Percentiles rank a stretch among this genome's conserved stretches.
phyloP scores from a whole-genome alignment of 2,329 filamentous ascomycete species.

The Fusarium sp. region DNA sequence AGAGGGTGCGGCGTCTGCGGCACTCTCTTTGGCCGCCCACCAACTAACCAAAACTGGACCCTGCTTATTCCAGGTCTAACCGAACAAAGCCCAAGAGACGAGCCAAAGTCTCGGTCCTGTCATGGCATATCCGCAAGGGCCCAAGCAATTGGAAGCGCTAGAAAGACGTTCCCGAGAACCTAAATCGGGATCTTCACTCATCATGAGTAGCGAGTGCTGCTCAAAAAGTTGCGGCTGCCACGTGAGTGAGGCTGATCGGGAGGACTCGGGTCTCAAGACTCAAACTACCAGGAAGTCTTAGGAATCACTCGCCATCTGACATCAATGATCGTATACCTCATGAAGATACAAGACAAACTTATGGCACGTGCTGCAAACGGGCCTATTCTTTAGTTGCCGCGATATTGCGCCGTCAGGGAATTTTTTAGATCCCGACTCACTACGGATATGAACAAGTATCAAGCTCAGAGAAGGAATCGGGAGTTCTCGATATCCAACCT shows the following conservation, averaged over 20 bases:
- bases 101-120: slow-evolving; percentile 14
- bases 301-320: slow-evolving; percentile 17
- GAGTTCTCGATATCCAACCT: slow-evolving; percentile 17
- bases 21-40: slow-evolving; percentile 9
- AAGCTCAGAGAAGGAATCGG: slow-evolving; percentile 6
- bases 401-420: not conserved
- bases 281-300: not conserved
- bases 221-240: slow-evolving; percentile 36
- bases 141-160: slow-evolving; percentile 23
- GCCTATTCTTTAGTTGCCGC: slow-evolving; percentile 10
- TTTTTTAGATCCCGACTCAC: slow-evolving; percentile 7
- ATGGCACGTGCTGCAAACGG: slow-evolving; percentile 25
- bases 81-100: slow-evolving; percentile 15
- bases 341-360: not conserved
- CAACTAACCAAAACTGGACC: slow-evolving; percentile 7
- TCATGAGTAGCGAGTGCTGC: slow-evolving; percentile 6
- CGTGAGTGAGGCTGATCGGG: slow-evolving; percentile 41
- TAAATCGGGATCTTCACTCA: slow-evolving; percentile 15
- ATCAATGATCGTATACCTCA: not conserved
- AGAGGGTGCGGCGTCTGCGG: slow-evolving; percentile 32
- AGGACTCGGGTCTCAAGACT: slow-evolving; percentile 38
- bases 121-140: slow-evolving; percentile 10
- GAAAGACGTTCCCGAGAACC: slow-evolving; percentile 7
- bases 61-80: slow-evolving; percentile 6
- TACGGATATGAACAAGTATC: slow-evolving; percentile 4